A percentile compares a stretch with the other conserved stretches of the same genome.
Evolutionary conservation across 2,329 filamentous ascomycete species (phyloP).

Genomic region (Xylariales sp.): DNA sequence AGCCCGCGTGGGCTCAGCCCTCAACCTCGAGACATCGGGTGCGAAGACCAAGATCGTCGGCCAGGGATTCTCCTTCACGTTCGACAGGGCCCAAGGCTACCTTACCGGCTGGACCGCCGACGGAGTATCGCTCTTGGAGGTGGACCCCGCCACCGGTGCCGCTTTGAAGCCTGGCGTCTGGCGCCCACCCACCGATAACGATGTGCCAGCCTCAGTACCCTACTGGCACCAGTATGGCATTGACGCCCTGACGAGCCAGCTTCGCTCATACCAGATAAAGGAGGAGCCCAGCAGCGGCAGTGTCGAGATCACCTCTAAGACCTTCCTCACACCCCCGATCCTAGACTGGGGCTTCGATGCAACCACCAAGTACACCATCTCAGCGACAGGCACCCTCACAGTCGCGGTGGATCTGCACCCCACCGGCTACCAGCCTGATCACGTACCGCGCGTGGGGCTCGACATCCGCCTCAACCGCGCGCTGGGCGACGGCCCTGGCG

Average conservation of each 20-base stretch:
- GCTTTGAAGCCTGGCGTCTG: slow-evolving; percentile 50
- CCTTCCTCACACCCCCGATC: slow-evolving; percentile 53
- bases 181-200: slow-evolving; percentile 52
- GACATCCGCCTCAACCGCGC: slow-evolving; percentile 44
- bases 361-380: slow-evolving; percentile 48
- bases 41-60: slow-evolving; percentile 26
- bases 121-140: slow-evolving; percentile 27
- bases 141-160: slow-evolving; percentile 27
- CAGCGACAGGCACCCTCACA: slow-evolving; percentile 35
- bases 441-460: slow-evolving; percentile 59
- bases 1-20: too few relatives aligned
- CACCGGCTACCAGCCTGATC: slow-evolving; percentile 44
- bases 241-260: slow-evolving; percentile 38
- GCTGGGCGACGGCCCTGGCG: slow-evolving; percentile 39
- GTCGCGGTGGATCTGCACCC: slow-evolving; percentile 41
- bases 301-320: slow-evolving; percentile 36
- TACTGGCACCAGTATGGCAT: slow-evolving; percentile 55
- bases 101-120: slow-evolving; percentile 36
- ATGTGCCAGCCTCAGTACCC: slow-evolving; percentile 25
- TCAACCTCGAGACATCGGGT: too few relatives aligned
- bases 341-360: slow-evolving; percentile 55
- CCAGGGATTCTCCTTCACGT: slow-evolving; percentile 32
- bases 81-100: slow-evolving; percentile 40
- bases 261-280: slow-evolving; percentile 33
- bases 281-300: slow-evolving; percentile 18